phyloP scores from a whole-genome alignment of 345 rosid species.

The Adansonia digitata region DNA sequence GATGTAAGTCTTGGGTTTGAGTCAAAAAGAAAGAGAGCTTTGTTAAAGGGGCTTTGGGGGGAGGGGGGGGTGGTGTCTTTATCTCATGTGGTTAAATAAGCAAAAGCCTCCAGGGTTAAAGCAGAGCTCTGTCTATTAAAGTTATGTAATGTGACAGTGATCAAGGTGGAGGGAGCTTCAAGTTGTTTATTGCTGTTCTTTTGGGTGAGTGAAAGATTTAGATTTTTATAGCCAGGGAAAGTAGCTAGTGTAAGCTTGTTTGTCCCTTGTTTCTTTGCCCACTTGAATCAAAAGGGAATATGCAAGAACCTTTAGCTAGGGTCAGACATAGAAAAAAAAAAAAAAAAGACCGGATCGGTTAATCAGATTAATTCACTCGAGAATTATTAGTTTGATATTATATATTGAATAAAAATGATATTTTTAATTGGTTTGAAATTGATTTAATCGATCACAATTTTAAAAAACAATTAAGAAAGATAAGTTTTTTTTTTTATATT shows the following conservation, averaged over 20 bases:
- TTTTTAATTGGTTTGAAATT: too few species aligned
- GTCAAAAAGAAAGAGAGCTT: too few species aligned
- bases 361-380: too few species aligned
- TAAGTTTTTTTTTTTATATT: too few species aligned
- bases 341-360: too few species aligned
- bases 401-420: too few species aligned
- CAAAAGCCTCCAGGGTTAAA: background rate
- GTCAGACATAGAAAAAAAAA: too few species aligned
- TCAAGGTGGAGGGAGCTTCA: background rate
- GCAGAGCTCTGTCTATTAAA: background rate
- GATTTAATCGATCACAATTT: too few species aligned
- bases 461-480: too few species aligned
- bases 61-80: background rate
- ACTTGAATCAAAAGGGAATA: background rate
- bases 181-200: background rate
- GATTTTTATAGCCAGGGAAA: background rate
- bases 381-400: too few species aligned
- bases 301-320: background rate
- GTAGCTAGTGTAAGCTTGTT: background rate
- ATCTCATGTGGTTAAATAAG: background rate
- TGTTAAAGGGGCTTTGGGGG: background rate
- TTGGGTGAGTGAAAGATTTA: background rate
- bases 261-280: conserved; percentile 19
- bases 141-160: background rate
- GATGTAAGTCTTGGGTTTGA: too few species aligned